Conservation (phyloP, 1,284 basidiomycete species). For the Entoloma clypeatum region DNA sequence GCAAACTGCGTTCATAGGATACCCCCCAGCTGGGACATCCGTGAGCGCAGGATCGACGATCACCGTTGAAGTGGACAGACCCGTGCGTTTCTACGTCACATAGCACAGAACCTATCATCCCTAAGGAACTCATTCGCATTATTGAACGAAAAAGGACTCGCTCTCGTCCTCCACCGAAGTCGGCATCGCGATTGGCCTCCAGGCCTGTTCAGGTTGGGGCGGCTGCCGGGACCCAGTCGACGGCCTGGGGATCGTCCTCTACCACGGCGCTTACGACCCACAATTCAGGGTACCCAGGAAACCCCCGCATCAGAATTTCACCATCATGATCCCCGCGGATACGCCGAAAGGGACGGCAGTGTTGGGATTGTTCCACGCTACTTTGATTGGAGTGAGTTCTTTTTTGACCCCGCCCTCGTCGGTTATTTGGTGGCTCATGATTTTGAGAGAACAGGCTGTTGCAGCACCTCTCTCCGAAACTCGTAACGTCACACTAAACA, state of each 20-base stretch:
- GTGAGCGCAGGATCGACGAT: conserved; percentile 35
- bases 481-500: conserved; percentile 26
- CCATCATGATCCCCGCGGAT: conserved; percentile 39
- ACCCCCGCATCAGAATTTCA: conserved; percentile 50
- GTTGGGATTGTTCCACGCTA: conserved; percentile 40
- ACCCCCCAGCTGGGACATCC: conserved; percentile 30
- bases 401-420: neutral
- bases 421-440: neutral
- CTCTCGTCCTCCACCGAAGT: conserved; percentile 39
- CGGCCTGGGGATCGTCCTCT: conserved; percentile 40
- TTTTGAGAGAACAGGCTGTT: conserved; percentile 26
- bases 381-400: conserved; percentile 45
- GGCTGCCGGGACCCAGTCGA: conserved; percentile 30
- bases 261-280: conserved; percentile 42
- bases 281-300: conserved; percentile 26
- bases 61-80: conserved; percentile 40
- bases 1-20: conserved; percentile 38
- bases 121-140: neutral
- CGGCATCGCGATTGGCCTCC: conserved; percentile 39
- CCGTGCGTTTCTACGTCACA: conserved; percentile 31
- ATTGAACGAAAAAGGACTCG: conserved; percentile 37
- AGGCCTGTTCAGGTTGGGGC: conserved; percentile 31
- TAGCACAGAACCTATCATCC: neutral
- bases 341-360: conserved; percentile 31
- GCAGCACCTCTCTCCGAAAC: conserved; percentile 27